Evolutionary conservation across 225 moss, liverwort and hornwort genomes (phyloP).

Genomic region (Anthoceros angustus): DNA sequence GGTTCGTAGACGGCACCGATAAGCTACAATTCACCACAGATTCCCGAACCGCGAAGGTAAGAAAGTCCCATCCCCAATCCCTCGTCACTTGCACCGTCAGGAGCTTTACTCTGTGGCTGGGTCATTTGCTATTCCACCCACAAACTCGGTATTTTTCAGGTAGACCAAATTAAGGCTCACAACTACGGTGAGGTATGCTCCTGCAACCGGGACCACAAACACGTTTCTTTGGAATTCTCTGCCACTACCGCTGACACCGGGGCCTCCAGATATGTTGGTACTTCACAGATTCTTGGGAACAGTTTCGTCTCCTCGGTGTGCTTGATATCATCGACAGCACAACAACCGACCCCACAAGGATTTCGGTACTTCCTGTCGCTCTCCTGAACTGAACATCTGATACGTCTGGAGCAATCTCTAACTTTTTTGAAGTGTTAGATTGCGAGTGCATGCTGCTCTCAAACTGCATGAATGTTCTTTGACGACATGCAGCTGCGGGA

Average conservation of each 20-base stretch:
- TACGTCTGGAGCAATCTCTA: not conserved
- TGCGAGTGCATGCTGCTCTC: not conserved
- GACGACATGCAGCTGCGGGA: slow-evolving; percentile 42
- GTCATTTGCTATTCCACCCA: not conserved
- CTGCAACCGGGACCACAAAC: not conserved
- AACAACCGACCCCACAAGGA: slow-evolving; percentile 33
- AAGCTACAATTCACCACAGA: slow-evolving; percentile 83
- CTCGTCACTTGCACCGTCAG: not conserved
- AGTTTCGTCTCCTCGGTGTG: slow-evolving; percentile 70
- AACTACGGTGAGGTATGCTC: slow-evolving; percentile 59
- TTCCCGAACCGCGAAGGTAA: slow-evolving; percentile 67
- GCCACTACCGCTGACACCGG: not conserved
- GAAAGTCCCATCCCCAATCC: not conserved
- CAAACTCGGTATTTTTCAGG: slow-evolving; percentile 25
- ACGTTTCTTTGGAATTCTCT: too few species aligned
- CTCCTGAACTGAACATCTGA: not conserved
- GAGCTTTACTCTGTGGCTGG: not conserved
- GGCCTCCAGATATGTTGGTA: slow-evolving; percentile 62
- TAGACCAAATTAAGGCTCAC: slow-evolving; percentile 64
- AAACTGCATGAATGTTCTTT: not conserved
- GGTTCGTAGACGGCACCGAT: slow-evolving; percentile 76
- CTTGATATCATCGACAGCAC: slow-evolving; percentile 44
- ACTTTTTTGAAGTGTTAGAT: not conserved
- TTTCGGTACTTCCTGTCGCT: slow-evolving; percentile 24
- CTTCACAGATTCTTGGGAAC: slow-evolving; percentile 87